Evolutionary conservation across 2,329 filamentous ascomycete species (phyloP).

Genomic region (Alternaria dauci): DNA sequence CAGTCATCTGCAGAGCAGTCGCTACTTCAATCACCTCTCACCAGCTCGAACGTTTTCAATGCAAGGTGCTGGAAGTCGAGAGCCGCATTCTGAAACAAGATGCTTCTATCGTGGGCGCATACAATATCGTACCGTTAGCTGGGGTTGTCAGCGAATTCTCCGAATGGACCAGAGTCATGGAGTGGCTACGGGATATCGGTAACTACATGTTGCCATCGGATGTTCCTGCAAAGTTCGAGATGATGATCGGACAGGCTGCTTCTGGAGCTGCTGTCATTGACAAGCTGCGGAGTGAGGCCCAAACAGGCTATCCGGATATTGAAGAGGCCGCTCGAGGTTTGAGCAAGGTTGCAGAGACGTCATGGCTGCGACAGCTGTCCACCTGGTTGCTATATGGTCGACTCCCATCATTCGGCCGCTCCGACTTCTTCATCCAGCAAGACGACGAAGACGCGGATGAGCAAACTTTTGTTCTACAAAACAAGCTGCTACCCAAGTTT

Average conservation of each 20-base stretch:
- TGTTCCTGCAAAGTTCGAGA: constrained; percentile 21
- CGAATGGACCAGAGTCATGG: constrained; percentile 83
- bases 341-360: constrained; percentile 79
- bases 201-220: constrained; percentile 68
- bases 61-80: constrained; percentile 86
- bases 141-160: constrained; percentile 84
- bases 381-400: constrained; percentile 92
- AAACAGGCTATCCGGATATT: constrained; percentile 89
- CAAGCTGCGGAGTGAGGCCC: constrained; percentile 75
- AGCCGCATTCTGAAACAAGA: constrained; percentile 77
- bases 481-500: constrained; percentile 76
- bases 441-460: constrained; percentile 48
- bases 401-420: constrained; percentile 75
- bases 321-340: constrained; percentile 78
- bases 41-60: constrained; percentile 82
- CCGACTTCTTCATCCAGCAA: constrained; percentile 82
- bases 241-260: constrained; percentile 51
- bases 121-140: constrained; percentile 91
- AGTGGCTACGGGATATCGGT: constrained; percentile 82
- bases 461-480: constrained; percentile 37
- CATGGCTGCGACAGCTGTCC: constrained; percentile 90
- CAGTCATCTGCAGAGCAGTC: constrained; percentile 86
- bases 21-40: constrained; percentile 77
- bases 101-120: constrained; percentile 82
- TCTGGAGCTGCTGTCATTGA: constrained; percentile 80